A percentile compares a stretch with the other conserved stretches of the same genome.
Evolutionary conservation across 306 rosid genomes (phyloP).

Genomic region (Phaseolus lunatus): DNA sequence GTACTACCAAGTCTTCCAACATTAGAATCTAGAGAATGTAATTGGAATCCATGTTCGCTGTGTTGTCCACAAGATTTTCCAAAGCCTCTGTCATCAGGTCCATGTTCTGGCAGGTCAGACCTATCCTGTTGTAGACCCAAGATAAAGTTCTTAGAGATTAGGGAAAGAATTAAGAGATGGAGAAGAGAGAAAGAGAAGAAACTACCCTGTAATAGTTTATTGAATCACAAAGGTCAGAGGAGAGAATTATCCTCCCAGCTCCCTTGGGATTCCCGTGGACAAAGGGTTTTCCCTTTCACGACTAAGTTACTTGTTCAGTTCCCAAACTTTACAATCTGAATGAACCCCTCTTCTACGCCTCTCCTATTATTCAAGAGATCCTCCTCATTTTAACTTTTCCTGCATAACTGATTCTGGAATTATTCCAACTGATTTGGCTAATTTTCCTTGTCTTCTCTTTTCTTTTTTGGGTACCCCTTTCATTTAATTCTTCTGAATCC

Average conservation of each 20-base stretch:
- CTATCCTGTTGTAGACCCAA: background rate
- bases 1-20: background rate
- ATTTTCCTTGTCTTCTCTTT: background rate
- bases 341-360: background rate
- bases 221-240: background rate
- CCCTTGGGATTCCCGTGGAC: background rate
- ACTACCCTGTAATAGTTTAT: background rate
- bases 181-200: slow-evolving; percentile 3
- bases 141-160: background rate
- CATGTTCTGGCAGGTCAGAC: background rate
- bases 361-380: background rate
- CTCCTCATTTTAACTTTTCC: background rate
- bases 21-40: background rate
- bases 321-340: background rate
- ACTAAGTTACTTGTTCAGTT: background rate
- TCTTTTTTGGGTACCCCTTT: background rate
- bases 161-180: background rate
- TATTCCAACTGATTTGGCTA: too few relatives aligned
- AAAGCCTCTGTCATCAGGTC: background rate
- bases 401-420: background rate
- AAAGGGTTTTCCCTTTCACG: slow-evolving; percentile 3
- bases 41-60: background rate
- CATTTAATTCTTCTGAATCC: background rate
- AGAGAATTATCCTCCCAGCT: background rate
- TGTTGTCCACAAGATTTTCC: background rate